Evolutionary conservation across 1,284 basidiomycete species (phyloP), one percentile per base, ranked within the genome.

Genomic region (Ceraceosorus guamensis): DNA sequence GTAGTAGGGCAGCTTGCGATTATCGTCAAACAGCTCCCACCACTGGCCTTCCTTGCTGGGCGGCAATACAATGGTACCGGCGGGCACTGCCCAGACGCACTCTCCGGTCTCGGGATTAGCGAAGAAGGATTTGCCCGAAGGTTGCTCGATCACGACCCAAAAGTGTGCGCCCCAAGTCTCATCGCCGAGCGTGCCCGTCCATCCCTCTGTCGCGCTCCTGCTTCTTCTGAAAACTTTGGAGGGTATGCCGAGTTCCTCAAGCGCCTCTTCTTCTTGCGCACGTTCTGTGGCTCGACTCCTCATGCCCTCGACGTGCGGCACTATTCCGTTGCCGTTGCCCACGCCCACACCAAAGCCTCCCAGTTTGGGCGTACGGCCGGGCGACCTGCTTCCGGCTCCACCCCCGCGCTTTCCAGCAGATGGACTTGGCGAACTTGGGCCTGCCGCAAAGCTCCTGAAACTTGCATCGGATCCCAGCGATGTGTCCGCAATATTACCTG

Each of bases 51-150:
- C 84, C 3, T 83, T 81, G 59, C 82, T 87, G 6, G 88, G 87
- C 30, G 91, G 91, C 37, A 96, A 79, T 1, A 92, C 85, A 75
- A 91, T 90, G 52, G 87, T 86, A 13, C 90, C 89, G n/a, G 85
- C 82, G 4, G 90, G 90, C 3, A 89, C 84, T 70, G 90, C 87
- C 91, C 91, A 95, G 70, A 86, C 87, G 58, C 91, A 89, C 73
- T 92, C 85, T 10, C 91, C 91, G 16, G 88, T 88, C 0, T 89
- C 84, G 43, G 91, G 91, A 77, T 90, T 92, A 16, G 91, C 91
- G 77, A 87, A 96, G 79, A 95, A 95, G 11, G 34, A 51, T 8
- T 59, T 47, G 6, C 41, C 48, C 48, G 46, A 33, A 6, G 65
- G 63, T 30, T 67, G 62, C 0, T 41, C 24, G 11, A 70, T 57